Evolutionary conservation across 306 rosid species (phyloP), one percentile per base, ranked within the genome.

Genomic region (Fagus crenata): DNA sequence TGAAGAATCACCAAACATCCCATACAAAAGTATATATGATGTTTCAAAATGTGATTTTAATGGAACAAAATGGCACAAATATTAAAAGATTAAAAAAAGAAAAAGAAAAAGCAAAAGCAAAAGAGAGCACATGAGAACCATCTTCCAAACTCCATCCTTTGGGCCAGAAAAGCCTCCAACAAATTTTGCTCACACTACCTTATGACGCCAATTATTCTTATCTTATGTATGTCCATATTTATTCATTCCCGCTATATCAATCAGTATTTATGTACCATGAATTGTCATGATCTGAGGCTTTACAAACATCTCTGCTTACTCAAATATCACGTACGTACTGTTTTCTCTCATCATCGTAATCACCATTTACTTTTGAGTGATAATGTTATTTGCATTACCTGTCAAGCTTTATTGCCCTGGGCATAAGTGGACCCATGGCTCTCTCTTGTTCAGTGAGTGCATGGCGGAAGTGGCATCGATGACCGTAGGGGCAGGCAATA

Each of bases 401-500:
- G 68, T 76, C 84, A 46, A 73, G 79, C 79, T 63, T 72, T 31
- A 67, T 39, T 75, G 74, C 18, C 67, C 74, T 67, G 54, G 40
- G 75, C 75, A 77, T 77, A 32, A 12, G 36, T 2, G 64, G 59
- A 36, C 70, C 78, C 77, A 70, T 79, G 63, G 83, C 83, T 78
- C 80, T 85, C 90, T 91, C 89, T 76, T 81, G 89, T 70, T 90
- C 90, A 7, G 84, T 85, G 72, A 90, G 96, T 32, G 97, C 87
- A 59, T 94, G 98, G 69, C 98, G 97, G 85, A 94, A 94, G 83
- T 92, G 98, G 82, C 98, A 94, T 43, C 98, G 85, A 74, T 94
- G 98, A 41, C 93, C 97, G 53, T 94, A 94, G 0, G 97, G 96
- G 73, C 98, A 94, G 4, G 53, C 78, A 6, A 85, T 87, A 1